phyloP scores from a whole-genome alignment of 208 protist genomes.

The Borovskyia barvae region DNA sequence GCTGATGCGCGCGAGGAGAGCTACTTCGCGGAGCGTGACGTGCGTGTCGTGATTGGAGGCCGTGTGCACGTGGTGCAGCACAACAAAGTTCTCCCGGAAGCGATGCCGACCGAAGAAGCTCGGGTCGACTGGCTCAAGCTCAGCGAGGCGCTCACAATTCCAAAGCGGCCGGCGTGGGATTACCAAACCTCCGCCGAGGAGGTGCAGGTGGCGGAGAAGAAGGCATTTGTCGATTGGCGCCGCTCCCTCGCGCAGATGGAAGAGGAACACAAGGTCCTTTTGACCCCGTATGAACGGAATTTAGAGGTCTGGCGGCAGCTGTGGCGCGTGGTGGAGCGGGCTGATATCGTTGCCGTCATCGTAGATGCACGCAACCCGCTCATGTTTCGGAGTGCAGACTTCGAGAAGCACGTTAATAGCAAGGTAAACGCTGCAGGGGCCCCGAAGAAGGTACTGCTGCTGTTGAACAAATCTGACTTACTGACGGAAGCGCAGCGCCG shows the following conservation, averaged over 20 bases:
- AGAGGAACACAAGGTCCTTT: constrained; percentile 89
- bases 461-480: constrained; percentile 99
- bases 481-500: constrained; percentile 92
- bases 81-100: constrained; percentile 54
- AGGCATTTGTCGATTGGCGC: constrained; percentile 91
- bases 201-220: constrained; percentile 69
- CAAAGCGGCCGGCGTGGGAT: constrained; percentile 76
- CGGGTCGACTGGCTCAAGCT: constrained; percentile 73
- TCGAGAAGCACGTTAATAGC: constrained; percentile 84
- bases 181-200: constrained; percentile 66
- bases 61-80: constrained; percentile 76
- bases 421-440: constrained; percentile 45
- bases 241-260: constrained; percentile 88
- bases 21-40: constrained; percentile 80
- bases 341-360: constrained; percentile 94
- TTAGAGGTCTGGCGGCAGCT: constrained; percentile 99
- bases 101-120: constrained; percentile 22
- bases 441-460: constrained; percentile 88
- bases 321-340: constrained; percentile 97
- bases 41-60: constrained; percentile 78
- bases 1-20: constrained; percentile 84
- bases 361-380: constrained; percentile 97
- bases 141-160: constrained; percentile 80
- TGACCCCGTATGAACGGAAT: constrained; percentile 99
- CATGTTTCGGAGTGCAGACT: constrained; percentile 91